phyloP scores from a whole-genome alignment of 177 flowering plant genomes.

The Vitis hybrid region DNA sequence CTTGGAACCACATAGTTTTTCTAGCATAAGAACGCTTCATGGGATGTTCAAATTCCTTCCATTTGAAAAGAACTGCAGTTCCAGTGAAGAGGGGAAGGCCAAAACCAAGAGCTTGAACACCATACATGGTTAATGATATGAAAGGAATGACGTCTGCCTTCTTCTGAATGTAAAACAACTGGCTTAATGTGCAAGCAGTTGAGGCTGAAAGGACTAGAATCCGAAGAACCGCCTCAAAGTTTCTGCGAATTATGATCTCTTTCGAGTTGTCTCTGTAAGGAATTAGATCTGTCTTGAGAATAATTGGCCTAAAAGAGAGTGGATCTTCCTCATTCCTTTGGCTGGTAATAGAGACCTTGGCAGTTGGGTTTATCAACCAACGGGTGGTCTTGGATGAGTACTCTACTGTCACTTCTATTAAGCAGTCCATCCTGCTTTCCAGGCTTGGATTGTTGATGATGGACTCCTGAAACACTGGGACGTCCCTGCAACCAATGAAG shows the following conservation, averaged over 20 bases:
- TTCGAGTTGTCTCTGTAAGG: slow-evolving; percentile 69
- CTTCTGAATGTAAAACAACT: slow-evolving; percentile 53
- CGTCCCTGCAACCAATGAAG: no score
- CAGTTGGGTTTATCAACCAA: slow-evolving; percentile 74
- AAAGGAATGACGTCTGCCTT: slow-evolving; percentile 60
- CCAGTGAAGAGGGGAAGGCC: slow-evolving; percentile 75
- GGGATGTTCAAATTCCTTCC: slow-evolving; percentile 35
- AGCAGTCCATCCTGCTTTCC: no score
- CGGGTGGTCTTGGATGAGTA: no score
- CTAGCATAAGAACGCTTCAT: slow-evolving; percentile 42
- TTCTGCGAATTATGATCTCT: slow-evolving; percentile 64
- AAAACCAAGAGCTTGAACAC: slow-evolving; percentile 81
- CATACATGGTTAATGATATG: slow-evolving; percentile 81
- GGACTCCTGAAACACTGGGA: no score
- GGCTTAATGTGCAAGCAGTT: slow-evolving; percentile 60
- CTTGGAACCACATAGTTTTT: slow-evolving; percentile 44
- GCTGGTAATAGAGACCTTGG: slow-evolving; percentile 68
- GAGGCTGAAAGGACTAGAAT: slow-evolving; percentile 67
- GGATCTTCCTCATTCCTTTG: slow-evolving; percentile 76
- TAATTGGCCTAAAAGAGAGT: slow-evolving; percentile 54
- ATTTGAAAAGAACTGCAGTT: slow-evolving; percentile 64
- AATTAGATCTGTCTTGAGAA: slow-evolving; percentile 66
- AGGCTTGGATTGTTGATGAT: no score
- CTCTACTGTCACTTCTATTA: no score
- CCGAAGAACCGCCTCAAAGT: slow-evolving; percentile 73